Evolutionary conservation across 495 filamentous ascomycete species (phyloP).

Genomic region (Xylaria intraflava): DNA sequence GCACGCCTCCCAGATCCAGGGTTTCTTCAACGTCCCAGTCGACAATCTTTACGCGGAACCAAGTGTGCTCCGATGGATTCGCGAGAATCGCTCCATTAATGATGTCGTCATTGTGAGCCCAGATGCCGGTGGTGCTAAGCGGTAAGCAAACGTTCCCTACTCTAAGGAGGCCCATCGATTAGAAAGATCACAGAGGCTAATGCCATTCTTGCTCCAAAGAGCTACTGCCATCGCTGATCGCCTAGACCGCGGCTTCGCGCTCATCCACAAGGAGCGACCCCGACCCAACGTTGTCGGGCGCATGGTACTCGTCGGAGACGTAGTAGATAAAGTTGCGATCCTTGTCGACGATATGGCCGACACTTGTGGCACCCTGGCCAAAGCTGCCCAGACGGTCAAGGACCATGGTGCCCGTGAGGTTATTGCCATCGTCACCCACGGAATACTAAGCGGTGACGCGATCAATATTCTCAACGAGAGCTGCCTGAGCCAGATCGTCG

Average conservation of each 20-base stretch:
- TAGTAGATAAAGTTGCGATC: constrained; percentile 58
- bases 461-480: constrained; percentile 86
- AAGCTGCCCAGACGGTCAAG: constrained; percentile 87
- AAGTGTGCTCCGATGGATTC: constrained; percentile 83
- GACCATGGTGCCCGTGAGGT: constrained; percentile 82
- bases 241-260: constrained; percentile 89
- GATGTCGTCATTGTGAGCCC: constrained; percentile 94
- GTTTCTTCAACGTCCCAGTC: constrained; percentile 97
- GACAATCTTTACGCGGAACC: constrained; percentile 97
- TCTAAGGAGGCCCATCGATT: neutral
- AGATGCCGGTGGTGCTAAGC: constrained; percentile 93
- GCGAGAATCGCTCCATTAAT: constrained; percentile 72
- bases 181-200: neutral
- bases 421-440: constrained; percentile 93
- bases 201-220: constrained; percentile 31
- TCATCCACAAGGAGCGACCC: constrained; percentile 97
- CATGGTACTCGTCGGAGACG: constrained; percentile 77
- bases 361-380: constrained; percentile 69
- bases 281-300: constrained; percentile 91
- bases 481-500: constrained; percentile 69
- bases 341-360: constrained; percentile 90
- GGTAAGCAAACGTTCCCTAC: constrained; percentile 45
- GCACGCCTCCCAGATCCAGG: constrained; percentile 72
- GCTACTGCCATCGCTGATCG: constrained; percentile 96
- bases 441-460: constrained; percentile 86